Evolutionary conservation across 176 grass and related monocot species (phyloP).

Genomic region (Oryza glumipatula): DNA sequence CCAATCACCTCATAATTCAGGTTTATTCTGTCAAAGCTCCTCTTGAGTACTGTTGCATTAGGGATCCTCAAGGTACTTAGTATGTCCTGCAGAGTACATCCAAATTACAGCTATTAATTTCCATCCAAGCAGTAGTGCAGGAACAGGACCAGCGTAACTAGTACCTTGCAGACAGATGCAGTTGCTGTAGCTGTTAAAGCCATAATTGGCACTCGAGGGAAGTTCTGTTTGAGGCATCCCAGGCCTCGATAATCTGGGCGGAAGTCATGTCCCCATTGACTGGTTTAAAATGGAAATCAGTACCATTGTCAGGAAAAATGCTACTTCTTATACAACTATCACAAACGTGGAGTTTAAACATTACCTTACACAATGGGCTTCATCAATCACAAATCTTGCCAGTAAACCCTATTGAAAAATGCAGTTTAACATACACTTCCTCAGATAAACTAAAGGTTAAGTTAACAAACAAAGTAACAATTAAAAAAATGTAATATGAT

Average conservation of each 20-base stretch:
- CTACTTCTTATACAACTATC: constrained; percentile 1
- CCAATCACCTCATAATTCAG: constrained; percentile 73
- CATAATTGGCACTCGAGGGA: constrained; percentile 77
- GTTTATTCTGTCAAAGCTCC: constrained; percentile 86
- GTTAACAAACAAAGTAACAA: not conserved
- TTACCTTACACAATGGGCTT: constrained; percentile 98
- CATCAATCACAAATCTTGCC: constrained; percentile 92
- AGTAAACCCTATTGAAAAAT: constrained; percentile 64
- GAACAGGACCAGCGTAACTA: not conserved
- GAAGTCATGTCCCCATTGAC: constrained; percentile 98
- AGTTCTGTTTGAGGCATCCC: constrained; percentile 92
- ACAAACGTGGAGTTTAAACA: constrained; percentile 11
- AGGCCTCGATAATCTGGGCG: constrained; percentile 81
- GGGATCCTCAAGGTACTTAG: constrained; percentile 63
- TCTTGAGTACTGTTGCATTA: constrained; percentile 70
- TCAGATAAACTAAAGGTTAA: not conserved
- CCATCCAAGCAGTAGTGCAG: not conserved
- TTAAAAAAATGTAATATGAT: not conserved
- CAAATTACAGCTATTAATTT: constrained; percentile 19
- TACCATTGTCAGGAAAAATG: not conserved
- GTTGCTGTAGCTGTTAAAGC: constrained; percentile 96
- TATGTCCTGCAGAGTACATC: constrained; percentile 65
- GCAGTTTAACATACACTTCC: constrained; percentile 2
- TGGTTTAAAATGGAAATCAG: constrained; percentile 39
- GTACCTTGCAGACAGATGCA: constrained; percentile 72